phyloP scores from a whole-genome alignment of 352 stramenopile species.

The Globisporangium carolinianum region DNA sequence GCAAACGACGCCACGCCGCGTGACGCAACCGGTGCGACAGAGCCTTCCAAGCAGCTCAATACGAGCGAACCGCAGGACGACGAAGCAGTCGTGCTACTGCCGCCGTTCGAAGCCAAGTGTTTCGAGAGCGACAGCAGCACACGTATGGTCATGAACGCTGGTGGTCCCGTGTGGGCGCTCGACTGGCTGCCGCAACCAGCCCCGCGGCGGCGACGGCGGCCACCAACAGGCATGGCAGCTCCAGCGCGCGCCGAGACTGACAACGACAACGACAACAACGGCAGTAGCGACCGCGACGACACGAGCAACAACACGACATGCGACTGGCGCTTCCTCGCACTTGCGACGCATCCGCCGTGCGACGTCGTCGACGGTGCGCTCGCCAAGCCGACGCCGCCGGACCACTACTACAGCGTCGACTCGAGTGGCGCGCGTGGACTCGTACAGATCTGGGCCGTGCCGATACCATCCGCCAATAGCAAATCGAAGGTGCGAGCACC shows the following conservation, averaged over 20 bases:
- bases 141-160: conserved; percentile 54
- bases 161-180: conserved; percentile 76
- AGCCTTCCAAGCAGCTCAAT: too few species aligned
- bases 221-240: neutral
- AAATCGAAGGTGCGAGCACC: conserved; percentile 19
- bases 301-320: conserved; percentile 3
- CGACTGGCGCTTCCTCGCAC: conserved; percentile 52
- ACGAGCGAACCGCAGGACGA: neutral
- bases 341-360: conserved; percentile 66
- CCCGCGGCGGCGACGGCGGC: neutral
- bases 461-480: conserved; percentile 13
- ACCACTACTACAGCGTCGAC: conserved; percentile 72
- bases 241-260: neutral
- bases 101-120: conserved; percentile 39
- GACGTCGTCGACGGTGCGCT: conserved; percentile 48
- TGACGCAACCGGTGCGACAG: too few species aligned
- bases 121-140: conserved; percentile 14
- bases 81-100: conserved; percentile 19
- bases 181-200: conserved; percentile 47
- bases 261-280: neutral
- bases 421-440: conserved; percentile 28
- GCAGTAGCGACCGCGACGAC: conserved; percentile 3
- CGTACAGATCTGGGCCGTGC: conserved; percentile 77
- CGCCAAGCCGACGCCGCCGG: conserved; percentile 54
- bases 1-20: neutral